Base-by-base conservation (phyloP, 148 eudicot genomes). In the Beta vulgaris region DNA sequence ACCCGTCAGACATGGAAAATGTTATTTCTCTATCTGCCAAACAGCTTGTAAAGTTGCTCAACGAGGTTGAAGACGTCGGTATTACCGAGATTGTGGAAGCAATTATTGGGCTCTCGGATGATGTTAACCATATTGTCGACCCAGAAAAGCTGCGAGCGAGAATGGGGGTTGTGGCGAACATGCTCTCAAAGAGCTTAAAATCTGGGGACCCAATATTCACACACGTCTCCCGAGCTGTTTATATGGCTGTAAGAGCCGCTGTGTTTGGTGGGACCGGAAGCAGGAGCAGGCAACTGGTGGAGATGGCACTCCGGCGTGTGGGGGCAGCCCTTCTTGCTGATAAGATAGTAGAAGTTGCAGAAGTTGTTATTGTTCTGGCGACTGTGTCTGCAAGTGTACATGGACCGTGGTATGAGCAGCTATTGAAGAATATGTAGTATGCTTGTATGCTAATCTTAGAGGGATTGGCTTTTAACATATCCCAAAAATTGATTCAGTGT, bases 101-200 rank as follows among this genome's bases (percentile, higher is more conserved):
- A 28, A 72, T 85, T 61, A 59, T 73, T 19, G 40, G 53, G 40
- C 67, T 74, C 64, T 23, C 75, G 18, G 82, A 83, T 28, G 64
- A 69, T 15, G 46, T 21, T 13, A 59, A 61, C 40, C 48, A 60
- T 31, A 16, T 46, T 0, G 73, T 61, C 10, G 76, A 76, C 69
- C 57, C 49, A 7, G 79, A 79, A 40, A 86, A 84, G 71, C 76
- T 82, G 67, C 79, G 53, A 69, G 61, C 89, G 39, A 78, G 75
- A 59, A 83, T 76, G 78, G 85, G 67, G 28, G 72, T 86, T 8
- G 81, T 86, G 75, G 76, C 84, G n/a, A 88, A 80, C 76, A 79
- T 86, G 85, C 72, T 88, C 32, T 73, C 81, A 69, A 88, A 86
- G 77, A 86, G 91, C 81, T 68, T 88, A 73, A 77, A 80, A 81